A percentile compares a stretch with the other conserved stretches of the same genome.
phyloP scores from a whole-genome alignment of 495 filamentous ascomycete genomes.

The Monascus purpureus region DNA sequence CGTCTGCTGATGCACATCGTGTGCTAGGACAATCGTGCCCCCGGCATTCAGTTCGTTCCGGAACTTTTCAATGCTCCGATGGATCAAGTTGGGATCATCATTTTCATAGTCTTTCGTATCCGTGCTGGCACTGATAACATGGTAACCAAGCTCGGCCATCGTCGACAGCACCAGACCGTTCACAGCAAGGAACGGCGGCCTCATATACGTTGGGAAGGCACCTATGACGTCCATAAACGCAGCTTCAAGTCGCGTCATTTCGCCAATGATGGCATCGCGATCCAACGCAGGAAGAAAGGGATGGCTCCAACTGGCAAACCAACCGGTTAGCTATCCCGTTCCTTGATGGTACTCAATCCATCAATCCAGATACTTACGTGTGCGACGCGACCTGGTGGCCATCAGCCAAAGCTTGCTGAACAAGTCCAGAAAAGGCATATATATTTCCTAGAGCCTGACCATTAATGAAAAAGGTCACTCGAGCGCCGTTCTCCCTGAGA shows the following conservation, averaged over 20 bases:
- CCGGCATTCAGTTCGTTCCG: constrained; percentile 12
- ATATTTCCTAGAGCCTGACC: constrained; percentile 52
- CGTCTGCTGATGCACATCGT: constrained; percentile 32
- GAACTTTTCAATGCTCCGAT: constrained; percentile 19
- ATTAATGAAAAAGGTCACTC: constrained; percentile 63
- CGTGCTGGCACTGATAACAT: constrained; percentile 27
- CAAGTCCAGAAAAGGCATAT: constrained; percentile 32
- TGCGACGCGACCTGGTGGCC: constrained; percentile 70
- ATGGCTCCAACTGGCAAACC: constrained; percentile 37
- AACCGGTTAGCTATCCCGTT: constrained; percentile 1
- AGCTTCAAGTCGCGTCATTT: constrained; percentile 60
- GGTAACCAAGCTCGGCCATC: constrained; percentile 26
- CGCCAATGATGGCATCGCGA: constrained; percentile 35
- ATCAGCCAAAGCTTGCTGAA: constrained; percentile 43
- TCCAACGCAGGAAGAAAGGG: constrained; percentile 41
- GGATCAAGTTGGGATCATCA: constrained; percentile 13
- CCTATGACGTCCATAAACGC: constrained; percentile 55
- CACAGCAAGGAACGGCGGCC: constrained; percentile 27
- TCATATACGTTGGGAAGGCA: constrained; percentile 62
- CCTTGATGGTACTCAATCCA: background rate
- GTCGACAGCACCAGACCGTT: constrained; percentile 12
- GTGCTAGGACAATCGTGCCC: constrained; percentile 26
- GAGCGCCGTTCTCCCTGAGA: constrained; percentile 41
- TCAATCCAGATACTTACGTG: constrained; percentile 34
- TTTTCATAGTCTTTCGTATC: constrained; percentile 33